Conservation (phyloP, 306 rosid species). For the Lupinus albus region DNA sequence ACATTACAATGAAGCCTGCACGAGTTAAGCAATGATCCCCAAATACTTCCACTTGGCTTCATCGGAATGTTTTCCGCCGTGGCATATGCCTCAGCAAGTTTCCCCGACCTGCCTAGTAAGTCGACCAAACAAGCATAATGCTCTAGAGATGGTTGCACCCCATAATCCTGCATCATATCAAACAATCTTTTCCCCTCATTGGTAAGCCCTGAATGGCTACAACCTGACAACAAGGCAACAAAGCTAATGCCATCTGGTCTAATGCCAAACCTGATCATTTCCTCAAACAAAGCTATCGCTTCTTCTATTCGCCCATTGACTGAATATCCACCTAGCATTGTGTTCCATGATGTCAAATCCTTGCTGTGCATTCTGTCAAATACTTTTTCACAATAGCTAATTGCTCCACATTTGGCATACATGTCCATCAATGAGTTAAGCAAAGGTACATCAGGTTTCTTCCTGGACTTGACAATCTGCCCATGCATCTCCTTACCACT, state of each 20-base stretch:
- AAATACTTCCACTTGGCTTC: constrained; percentile 59
- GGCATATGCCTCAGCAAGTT: constrained; percentile 47
- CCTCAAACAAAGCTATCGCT: constrained; percentile 48
- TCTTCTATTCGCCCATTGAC: constrained; percentile 54
- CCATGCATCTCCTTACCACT: constrained; percentile 68
- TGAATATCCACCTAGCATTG: constrained; percentile 56
- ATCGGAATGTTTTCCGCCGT: constrained; percentile 55
- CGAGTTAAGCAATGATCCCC: constrained; percentile 66
- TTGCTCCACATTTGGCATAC: constrained; percentile 70
- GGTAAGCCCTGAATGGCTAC: constrained; percentile 58
- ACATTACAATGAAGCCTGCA: constrained; percentile 54
- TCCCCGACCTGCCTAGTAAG: constrained; percentile 56
- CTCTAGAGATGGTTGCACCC: constrained; percentile 49
- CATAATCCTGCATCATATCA: constrained; percentile 47
- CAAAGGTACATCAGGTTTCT: constrained; percentile 50
- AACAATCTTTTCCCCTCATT: constrained; percentile 51
- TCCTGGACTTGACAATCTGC: constrained; percentile 58
- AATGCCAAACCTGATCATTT: constrained; percentile 44
- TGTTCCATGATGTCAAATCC: constrained; percentile 69
- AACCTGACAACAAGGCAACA: constrained; percentile 61
- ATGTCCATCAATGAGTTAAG: constrained; percentile 61
- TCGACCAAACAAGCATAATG: constrained; percentile 65
- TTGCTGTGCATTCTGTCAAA: constrained; percentile 48
- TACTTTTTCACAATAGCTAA: constrained; percentile 53
- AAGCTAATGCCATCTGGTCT: constrained; percentile 56